Evolutionary conservation across 2,329 filamentous ascomycete species (phyloP), one percentile per base, ranked within the genome.

Genomic region (Colletotrichum eremochloae): DNA sequence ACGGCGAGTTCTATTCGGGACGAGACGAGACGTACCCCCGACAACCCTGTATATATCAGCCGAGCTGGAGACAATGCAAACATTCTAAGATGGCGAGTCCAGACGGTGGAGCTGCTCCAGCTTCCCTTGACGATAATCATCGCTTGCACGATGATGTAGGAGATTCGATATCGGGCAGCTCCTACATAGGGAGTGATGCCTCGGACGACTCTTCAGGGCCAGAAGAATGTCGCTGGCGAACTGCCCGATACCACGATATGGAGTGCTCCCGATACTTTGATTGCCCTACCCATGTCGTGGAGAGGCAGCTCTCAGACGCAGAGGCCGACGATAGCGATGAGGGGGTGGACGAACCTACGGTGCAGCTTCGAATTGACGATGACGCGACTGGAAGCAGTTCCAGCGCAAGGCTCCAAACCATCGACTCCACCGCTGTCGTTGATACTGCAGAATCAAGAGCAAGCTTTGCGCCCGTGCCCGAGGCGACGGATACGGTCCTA

Each of bases 261-360:
- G 86, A 87, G 76, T 86, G 85, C 76, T 81, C 81, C 14, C 82
- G 81, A 58, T 87, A 81, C 76, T 82, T 86, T 68, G 86, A 88
- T 78, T 87, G 86, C 55, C 86, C 86, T 42, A 82, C 84, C 5
- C 86, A 88, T 68, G 73, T 79, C 24, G 75, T 85, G 57, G 82
- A 83, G 75, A 81, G 86, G 63, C 76, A 75, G 38, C 71, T 80
- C 29, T 82, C 82, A 46, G 79, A 79, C n/a, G 77, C 78, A 71
- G 75, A 76, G 46, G 74, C 75, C 15, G 75, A 74, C 8, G 71
- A 64, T 9, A 63, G 63, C 9, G 69, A 74, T 8, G 24, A 60
- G 52, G 62, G 48, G 50, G 60, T 63, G 44, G 63, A 62, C 18
- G 64, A 50, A n/a, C 46, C 67, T 14, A 48, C 66, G 33, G 44